Evolutionary conservation across 1,284 basidiomycete genomes (phyloP), one percentile per base, ranked within the genome.

Genomic region (Puccinia horiana): DNA sequence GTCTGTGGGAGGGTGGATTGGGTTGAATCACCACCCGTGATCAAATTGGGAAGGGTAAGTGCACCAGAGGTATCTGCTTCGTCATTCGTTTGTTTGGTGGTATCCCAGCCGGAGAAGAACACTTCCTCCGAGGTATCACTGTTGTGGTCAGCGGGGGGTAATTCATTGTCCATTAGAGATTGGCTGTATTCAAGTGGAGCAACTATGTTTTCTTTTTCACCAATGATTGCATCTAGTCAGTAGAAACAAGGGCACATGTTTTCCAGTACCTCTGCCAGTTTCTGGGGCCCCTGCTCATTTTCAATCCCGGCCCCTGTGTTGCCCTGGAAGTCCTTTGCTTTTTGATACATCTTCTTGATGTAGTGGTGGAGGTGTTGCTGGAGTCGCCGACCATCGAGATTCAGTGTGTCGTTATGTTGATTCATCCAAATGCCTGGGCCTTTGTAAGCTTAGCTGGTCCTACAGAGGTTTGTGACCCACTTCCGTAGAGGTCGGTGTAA

Each of bases 251-350:
- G 73, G 23, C 49, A 75, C 16, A 52, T 58, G 2, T 23, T 56
- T 23, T 75, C 73, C 0, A 75, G 35, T 0, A 37, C 11, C 1
- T 40, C 52, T 20, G n/a, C 4, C 4, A 75, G 32, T 0, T n/a
- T 37, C 18, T 52, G 1, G 2, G 37, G n/a, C 23, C 73, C 73
- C 47, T 14, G 49, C n/a, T n/a, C n/a, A n/a, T n/a, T n/a, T n/a
- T n/a, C n/a, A n/a, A n/a, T n/a, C n/a, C n/a, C n/a, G n/a, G n/a
- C 54, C 3, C 72, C 72, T 2, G 72, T 74, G 11, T 56, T 54
- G 11, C n/a, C 29, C 8, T 40, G 11, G 23, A 74, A 74, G 0
- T 14, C 4, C 2, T 74, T 26, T 1, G 49, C 4, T 14, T 52
- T 32, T 18, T 1, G 18, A 26, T 65, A 37, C 9, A 37, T 65